These are phyloP conservation scores for Carex cristatella DNA, from an alignment of 176 grass and related monocot genomes.

Conservation along the genomic window DNA sequence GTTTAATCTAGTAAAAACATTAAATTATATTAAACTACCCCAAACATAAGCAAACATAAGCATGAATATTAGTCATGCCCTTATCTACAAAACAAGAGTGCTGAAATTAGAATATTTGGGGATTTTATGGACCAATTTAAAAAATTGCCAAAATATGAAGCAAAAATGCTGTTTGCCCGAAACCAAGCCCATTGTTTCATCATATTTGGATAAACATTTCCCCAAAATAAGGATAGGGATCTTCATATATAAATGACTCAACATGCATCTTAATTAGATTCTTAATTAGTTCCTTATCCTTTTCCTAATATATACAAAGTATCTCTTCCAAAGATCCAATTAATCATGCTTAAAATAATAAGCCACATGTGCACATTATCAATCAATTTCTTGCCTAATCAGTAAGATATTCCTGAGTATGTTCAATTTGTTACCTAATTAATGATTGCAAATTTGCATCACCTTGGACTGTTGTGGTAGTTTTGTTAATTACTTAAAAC, in stretches of 20 bases:
- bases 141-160: neutral
- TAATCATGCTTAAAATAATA: neutral
- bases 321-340: neutral
- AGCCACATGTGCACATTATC: neutral
- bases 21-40: neutral
- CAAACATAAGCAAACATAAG: neutral
- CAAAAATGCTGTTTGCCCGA: neutral
- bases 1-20: neutral
- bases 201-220: neutral
- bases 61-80: neutral
- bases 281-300: neutral
- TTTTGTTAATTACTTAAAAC: neutral
- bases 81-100: neutral
- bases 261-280: neutral
- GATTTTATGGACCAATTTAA: neutral
- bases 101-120: neutral
- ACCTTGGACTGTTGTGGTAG: slow-evolving; percentile 6
- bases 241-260: neutral
- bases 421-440: neutral
- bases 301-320: neutral
- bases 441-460: slow-evolving; percentile 1
- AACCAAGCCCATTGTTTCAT: slow-evolving; percentile 26
- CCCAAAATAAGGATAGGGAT: neutral
- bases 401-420: neutral
- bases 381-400: slow-evolving; percentile 4